These are phyloP conservation scores for Kitagawia praeruptora DNA, from an alignment of 129 eudicot genomes.

Conservation along the genomic window DNA sequence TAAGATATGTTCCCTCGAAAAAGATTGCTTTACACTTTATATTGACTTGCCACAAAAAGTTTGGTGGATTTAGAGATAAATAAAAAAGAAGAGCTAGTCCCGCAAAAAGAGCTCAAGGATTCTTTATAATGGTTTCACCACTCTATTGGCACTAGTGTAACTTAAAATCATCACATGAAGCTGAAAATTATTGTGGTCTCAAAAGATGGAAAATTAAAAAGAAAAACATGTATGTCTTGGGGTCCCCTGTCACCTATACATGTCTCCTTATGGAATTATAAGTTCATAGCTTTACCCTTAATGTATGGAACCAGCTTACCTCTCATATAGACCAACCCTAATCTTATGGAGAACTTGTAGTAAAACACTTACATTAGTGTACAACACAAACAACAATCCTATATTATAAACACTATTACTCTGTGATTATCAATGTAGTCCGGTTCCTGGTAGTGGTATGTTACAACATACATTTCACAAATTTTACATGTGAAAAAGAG, in stretches of 20 bases:
- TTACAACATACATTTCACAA: too few relatives aligned
- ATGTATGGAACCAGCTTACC: not conserved
- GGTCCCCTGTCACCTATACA: conserved; percentile 13
- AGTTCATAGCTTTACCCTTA: conserved; percentile 1
- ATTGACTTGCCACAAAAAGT: conserved; percentile 24
- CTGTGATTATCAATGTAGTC: too few relatives aligned
- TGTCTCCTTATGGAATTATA: conserved; percentile 4
- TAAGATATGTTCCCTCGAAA: conserved; percentile 5
- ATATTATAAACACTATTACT: too few relatives aligned
- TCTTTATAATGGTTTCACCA: conserved; percentile 4
- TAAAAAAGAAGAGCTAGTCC: conserved; percentile 7
- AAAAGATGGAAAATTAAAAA: conserved; percentile 7
- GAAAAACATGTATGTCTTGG: not conserved
- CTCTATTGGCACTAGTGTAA: not conserved
- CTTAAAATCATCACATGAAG: conserved; percentile 4
- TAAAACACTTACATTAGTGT: not conserved
- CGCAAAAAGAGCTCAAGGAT: conserved; percentile 1
- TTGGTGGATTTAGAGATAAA: conserved; percentile 9
- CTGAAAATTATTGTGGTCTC: conserved; percentile 5
- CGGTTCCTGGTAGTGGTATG: too few relatives aligned
- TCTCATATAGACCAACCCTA: not conserved
- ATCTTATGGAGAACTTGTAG: not conserved
- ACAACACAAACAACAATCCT: not conserved
- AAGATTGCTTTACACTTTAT: conserved; percentile 14
- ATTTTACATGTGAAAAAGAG: too few relatives aligned